Evolutionary conservation across 441 rosid genomes (phyloP), one percentile per base, ranked within the genome.

Genomic region (Sinapis alba): DNA sequence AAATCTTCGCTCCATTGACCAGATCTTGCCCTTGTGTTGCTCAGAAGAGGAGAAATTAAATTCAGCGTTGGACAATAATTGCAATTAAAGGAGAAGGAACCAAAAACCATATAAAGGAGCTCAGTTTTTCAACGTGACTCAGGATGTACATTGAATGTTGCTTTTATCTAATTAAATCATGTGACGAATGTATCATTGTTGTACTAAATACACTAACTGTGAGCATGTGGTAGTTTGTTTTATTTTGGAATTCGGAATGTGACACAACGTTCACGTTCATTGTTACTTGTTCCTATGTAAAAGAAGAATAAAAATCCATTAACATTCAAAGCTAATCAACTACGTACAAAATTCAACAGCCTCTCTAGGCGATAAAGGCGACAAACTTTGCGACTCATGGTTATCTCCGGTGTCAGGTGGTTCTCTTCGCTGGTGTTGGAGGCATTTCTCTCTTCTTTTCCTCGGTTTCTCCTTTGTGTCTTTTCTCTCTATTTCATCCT

Each of bases 11-110:
- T 34, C 65, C 47, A 65, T 34, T 59, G 68, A 59, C 69, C 72
- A 77, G 76, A 77, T 77, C 80, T 70, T 70, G 26, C 43, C 30
- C 15, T 76, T 69, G 28, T 38, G 16, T 76, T 69, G 71, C 67
- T 61, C 32, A 76, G 74, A 62, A 57, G 32, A 60, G 60, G 7
- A 18, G 50, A 26, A 71, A 62, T 61, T 71, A 7, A 50, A 50
- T 30, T 62, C 21, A 41, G 8, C 28, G 13, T 69, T 76, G 62
- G 34, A 66, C 64, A 65, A 66, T 65, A 50, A 65, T 71, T 77
- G 77, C 77, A 59, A 23, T 71, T 19, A 26, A 77, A 71, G 69
- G 62, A 65, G 24, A 50, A 34, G 63, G 54, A 64, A 77, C 53
- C 59, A 74, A 50, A 57, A 20, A 62, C 18, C 62, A 11, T 34